phyloP scores from a whole-genome alignment of 345 rosid genomes.

The Linum lewisii region DNA sequence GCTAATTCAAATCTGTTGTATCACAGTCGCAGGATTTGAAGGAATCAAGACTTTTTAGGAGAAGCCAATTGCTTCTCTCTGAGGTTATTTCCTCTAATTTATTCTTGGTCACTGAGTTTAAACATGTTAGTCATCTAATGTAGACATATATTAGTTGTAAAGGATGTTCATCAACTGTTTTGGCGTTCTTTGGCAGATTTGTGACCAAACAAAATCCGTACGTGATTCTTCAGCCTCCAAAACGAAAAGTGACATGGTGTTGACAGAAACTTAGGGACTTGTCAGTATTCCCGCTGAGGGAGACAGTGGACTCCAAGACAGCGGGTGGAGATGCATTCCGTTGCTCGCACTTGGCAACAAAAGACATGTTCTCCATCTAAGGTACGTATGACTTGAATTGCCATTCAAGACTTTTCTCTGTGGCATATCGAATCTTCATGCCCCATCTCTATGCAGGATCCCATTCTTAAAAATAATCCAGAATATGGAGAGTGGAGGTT shows the following conservation, averaged over 20 bases:
- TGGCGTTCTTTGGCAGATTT: constrained; percentile 37
- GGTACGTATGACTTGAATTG: constrained; percentile 34
- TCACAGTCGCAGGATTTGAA: constrained; percentile 44
- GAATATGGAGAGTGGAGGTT: constrained; percentile 43
- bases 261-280: constrained; percentile 39
- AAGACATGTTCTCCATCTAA: constrained; percentile 69
- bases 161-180: neutral
- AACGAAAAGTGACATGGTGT: constrained; percentile 26
- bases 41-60: constrained; percentile 73
- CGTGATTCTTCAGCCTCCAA: constrained; percentile 42
- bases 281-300: constrained; percentile 69
- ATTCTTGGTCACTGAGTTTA: neutral
- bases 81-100: constrained; percentile 25
- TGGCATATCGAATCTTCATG: constrained; percentile 1
- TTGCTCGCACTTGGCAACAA: constrained; percentile 52
- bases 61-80: constrained; percentile 61
- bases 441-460: constrained; percentile 41
- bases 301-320: constrained; percentile 48
- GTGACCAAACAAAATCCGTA: constrained; percentile 43
- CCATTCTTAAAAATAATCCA: constrained; percentile 81
- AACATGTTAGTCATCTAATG: neutral
- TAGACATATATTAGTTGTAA: too few relatives aligned
- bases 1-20: constrained; percentile 1
- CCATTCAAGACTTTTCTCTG: neutral
- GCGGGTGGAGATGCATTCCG: constrained; percentile 39